Percentiles rank a stretch among this genome's conserved stretches.
Evolutionary conservation across 306 rosid species (phyloP).

Genomic region (Castanea crenata): DNA sequence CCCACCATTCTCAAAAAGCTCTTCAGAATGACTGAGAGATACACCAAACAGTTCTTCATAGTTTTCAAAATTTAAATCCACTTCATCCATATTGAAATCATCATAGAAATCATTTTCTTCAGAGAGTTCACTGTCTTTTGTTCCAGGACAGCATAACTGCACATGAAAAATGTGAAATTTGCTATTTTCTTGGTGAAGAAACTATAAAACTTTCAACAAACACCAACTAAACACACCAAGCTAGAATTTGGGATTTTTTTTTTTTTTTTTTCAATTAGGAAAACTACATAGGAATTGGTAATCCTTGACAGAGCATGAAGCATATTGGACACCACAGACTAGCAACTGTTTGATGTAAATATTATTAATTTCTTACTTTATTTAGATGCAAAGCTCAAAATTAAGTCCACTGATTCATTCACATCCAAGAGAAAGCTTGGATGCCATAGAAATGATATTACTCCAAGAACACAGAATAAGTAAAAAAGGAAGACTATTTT

Average conservation of each 20-base stretch:
- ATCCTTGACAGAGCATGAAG: neutral
- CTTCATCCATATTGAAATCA: constrained; percentile 81
- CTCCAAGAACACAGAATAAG: neutral
- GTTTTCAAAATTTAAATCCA: constrained; percentile 80
- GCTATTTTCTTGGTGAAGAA: constrained; percentile 31
- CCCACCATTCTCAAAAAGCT: constrained; percentile 88
- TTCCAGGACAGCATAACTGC: constrained; percentile 61
- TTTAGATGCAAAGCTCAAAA: constrained; percentile 8
- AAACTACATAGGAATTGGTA: constrained; percentile 4
- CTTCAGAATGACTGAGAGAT: constrained; percentile 76
- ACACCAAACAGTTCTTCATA: constrained; percentile 87
- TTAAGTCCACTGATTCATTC: neutral
- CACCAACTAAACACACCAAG: neutral
- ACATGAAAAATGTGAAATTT: constrained; percentile 33
- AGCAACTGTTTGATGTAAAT: neutral
- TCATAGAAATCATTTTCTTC: constrained; percentile 56
- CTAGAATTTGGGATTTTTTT: neutral
- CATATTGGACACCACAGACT: neutral
- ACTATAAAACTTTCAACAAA: constrained; percentile 4
- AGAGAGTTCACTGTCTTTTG: constrained; percentile 40
- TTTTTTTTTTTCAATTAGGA: neutral
- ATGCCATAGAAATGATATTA: neutral
- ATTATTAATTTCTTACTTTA: neutral
- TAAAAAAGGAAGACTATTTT: constrained; percentile 2
- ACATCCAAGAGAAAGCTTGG: neutral